Evolutionary conservation across 2,329 filamentous ascomycete genomes (phyloP).

Genomic region (Sporothrix phasma): DNA sequence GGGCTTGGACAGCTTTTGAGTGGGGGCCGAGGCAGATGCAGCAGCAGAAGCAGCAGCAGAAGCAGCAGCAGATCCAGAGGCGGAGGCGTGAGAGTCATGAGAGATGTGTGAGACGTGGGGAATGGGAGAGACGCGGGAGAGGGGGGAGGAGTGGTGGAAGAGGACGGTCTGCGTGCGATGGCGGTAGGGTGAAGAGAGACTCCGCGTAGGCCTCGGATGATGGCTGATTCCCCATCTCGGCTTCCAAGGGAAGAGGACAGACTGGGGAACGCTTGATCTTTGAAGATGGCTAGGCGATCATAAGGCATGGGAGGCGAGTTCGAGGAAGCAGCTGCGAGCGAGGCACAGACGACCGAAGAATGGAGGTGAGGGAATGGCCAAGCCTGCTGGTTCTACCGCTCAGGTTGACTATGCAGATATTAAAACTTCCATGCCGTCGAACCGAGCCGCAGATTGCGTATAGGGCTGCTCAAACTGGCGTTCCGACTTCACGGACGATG

Average conservation of each 20-base stretch:
- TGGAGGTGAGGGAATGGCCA: background rate
- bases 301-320: constrained; percentile 14
- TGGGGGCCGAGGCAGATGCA: background rate
- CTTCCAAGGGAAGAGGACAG: constrained; percentile 14
- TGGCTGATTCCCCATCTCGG: constrained; percentile 41
- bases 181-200: constrained; percentile 14
- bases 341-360: background rate
- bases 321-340: background rate
- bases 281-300: constrained; percentile 13
- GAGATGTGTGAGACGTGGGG: background rate
- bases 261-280: constrained; percentile 1
- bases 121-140: background rate
- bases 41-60: background rate
- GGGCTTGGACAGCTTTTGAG: constrained; percentile 43
- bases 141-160: constrained; percentile 20
- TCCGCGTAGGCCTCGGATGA: constrained; percentile 35
- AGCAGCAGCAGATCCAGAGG: background rate
- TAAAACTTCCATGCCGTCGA: constrained; percentile 33
- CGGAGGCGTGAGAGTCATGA: background rate
- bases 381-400: constrained; percentile 17
- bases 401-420: constrained; percentile 29
- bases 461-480: constrained; percentile 1
- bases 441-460: constrained; percentile 23
- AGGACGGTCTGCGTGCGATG: background rate
- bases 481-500: constrained; percentile 11